Evolutionary conservation across 345 rosid species (phyloP), one percentile per base, ranked within the genome.

Genomic region (Eucalyptus paniculata): DNA sequence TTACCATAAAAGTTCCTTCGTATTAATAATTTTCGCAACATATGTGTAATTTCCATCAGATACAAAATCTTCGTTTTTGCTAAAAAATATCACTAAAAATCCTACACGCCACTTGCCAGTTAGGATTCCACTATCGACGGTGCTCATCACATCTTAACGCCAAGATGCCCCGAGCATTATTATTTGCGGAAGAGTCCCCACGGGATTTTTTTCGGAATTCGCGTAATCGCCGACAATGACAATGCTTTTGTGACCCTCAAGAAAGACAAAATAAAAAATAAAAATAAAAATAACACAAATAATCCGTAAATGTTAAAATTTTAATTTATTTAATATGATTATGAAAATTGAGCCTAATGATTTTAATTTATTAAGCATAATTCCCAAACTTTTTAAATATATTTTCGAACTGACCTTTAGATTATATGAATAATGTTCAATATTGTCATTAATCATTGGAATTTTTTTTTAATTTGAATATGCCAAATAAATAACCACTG

Each of bases 361-460:
- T 14, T 5, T n/a, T 65, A 65, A 15, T 65, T 7, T 15, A 2
- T 65, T 4, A 17, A 34, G 34, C 0, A 0, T 9, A 0, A 69
- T 32, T 15, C 4, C 5, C 9, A 0, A n/a, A n/a, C 5, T 65
- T 15, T 65, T 30, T 44, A 7, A 0, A n/a, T 16, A 67, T 16
- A 4, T 67, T 9, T n/a, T 67, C 7, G 0, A 32, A 32, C 0
- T 16, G 0, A 16, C 0, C 5, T 8, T 0, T 65, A 7, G 18
- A 65, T 8, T 65, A 65, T n/a, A 14, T 1, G 18, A 62, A 30
- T 8, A 30, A 13, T 62, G 1, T 30, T 30, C 0, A 65, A 30
- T 65, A 4, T 21, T 19, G 11, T 8, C 26, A 16, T 7, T 53
- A 2, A 21, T 4, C 26, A 54, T 21, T 4, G 2, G 4, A 5